Evolutionary conservation across 208 protist genomes (phyloP).

Genomic region (Wallacemonas sp.): DNA sequence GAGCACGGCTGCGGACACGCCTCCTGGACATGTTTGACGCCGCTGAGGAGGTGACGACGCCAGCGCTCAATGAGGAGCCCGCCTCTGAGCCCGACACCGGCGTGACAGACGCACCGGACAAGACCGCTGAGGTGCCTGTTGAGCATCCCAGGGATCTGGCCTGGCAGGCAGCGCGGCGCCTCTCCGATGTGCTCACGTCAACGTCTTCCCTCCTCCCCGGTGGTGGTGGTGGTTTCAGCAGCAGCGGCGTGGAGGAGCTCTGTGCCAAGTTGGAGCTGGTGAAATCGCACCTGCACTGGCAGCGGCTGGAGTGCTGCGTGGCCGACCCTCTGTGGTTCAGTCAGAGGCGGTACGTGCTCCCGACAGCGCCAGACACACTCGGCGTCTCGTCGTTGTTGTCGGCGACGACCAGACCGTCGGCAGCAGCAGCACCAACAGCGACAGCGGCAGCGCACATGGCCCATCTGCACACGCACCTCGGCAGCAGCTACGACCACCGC

Average conservation of each 20-base stretch:
- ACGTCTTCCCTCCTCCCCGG: background rate
- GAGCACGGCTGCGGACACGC: background rate
- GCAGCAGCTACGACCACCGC: conserved; percentile 4
- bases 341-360: background rate
- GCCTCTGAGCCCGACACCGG: too few species aligned
- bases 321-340: conserved; percentile 21
- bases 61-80: too few species aligned
- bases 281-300: conserved; percentile 25
- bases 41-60: too few species aligned
- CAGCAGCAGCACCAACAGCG: background rate
- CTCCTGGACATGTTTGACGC: background rate
- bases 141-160: too few species aligned
- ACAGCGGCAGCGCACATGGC: background rate
- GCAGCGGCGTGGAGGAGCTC: background rate
- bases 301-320: conserved; percentile 26
- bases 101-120: too few species aligned
- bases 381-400: background rate
- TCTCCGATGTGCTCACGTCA: background rate
- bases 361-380: background rate
- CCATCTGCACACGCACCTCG: background rate
- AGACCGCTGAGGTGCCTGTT: too few species aligned
- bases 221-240: background rate
- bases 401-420: background rate
- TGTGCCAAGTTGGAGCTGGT: conserved; percentile 16
- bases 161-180: background rate